Percentiles rank a stretch among this genome's conserved stretches.
These are phyloP conservation scores for Lyophyllum shimeji DNA, from an alignment of 768 basidiomycete genomes.

Conservation along the genomic window DNA sequence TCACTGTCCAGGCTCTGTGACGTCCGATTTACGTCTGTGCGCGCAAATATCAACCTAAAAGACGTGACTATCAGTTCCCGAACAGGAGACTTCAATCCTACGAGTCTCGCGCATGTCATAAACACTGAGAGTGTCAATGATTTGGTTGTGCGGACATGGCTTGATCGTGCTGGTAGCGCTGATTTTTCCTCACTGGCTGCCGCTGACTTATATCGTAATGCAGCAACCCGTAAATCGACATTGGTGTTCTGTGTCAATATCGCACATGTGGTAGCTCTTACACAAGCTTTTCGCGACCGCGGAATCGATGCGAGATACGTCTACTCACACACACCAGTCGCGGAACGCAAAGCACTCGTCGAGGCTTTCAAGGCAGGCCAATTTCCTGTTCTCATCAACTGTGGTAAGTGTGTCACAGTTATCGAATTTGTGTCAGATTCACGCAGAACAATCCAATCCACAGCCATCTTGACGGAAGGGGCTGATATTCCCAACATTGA, in stretches of 20 bases:
- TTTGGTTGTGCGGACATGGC: constrained; percentile 79
- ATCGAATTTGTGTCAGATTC: background rate
- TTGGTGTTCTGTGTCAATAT: constrained; percentile 91
- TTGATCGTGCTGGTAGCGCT: constrained; percentile 71
- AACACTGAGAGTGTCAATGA: constrained; percentile 79
- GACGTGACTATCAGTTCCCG: constrained; percentile 62
- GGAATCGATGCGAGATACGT: constrained; percentile 88
- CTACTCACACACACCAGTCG: constrained; percentile 62
- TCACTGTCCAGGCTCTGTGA: constrained; percentile 66
- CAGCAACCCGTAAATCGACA: constrained; percentile 76
- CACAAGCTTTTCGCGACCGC: constrained; percentile 64
- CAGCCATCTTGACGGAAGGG: constrained; percentile 90
- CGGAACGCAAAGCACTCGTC: constrained; percentile 65
- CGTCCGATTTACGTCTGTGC: constrained; percentile 82
- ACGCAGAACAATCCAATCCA: background rate
- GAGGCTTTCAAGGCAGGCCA: constrained; percentile 64
- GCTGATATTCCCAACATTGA: constrained; percentile 95
- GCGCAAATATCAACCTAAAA: constrained; percentile 68
- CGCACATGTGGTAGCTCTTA: constrained; percentile 75
- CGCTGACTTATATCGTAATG: constrained; percentile 2
- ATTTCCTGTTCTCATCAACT: constrained; percentile 89
- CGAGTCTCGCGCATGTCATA: constrained; percentile 76
- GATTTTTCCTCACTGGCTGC: background rate
- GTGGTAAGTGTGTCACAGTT: constrained; percentile 49
- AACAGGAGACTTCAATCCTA: constrained; percentile 81